Evolutionary conservation across 306 rosid genomes (phyloP), one percentile per base, ranked within the genome.

Genomic region (Cajanus cajan): DNA sequence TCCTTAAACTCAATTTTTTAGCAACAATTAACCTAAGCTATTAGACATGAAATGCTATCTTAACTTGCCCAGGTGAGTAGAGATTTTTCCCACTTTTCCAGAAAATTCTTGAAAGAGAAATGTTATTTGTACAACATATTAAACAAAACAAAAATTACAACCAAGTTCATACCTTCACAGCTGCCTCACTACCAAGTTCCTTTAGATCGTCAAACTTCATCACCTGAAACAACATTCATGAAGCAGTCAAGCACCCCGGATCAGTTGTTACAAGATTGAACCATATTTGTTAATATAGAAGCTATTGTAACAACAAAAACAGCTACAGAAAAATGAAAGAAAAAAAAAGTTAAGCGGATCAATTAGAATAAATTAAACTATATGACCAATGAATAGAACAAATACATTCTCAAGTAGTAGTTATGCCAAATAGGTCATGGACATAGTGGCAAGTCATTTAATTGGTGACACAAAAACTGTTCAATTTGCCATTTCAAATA

Each of bases 171-270:
- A 95, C 98, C 98, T 95, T 95, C 24, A 92, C 98, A 83, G 99
- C 96, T 21, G 88, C 3, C 88, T 95, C 99, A 15, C 25, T 87
- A 10, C 98, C 99, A 31, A 75, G 99, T 75, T 95, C 99, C 87
- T 95, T 95, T 77, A 95, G 94, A 85, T 95, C 98, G 0, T 95
- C 98, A 81, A 93, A 95, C 84, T 95, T 95, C 98, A 95, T 93
- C 33, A 93, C 98, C 99, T 95, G 82, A 48, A 83, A 85, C 39
- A 62, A 82, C 41, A 85, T 57, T 68, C 41, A 54, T 25, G 51
- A 82, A 37, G 45, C 34, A 74, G 61, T 45, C 51, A 80, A 37
- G 45, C 40, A 71, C 43, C 28, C 68, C 68, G 68, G 8, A 72
- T 76, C 50, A 71, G 41, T 78, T 47, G 34, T 48, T 80, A 50